Base-by-base conservation (phyloP, 192 early-diverging fungal species). In the Coemansia sp. region DNA sequence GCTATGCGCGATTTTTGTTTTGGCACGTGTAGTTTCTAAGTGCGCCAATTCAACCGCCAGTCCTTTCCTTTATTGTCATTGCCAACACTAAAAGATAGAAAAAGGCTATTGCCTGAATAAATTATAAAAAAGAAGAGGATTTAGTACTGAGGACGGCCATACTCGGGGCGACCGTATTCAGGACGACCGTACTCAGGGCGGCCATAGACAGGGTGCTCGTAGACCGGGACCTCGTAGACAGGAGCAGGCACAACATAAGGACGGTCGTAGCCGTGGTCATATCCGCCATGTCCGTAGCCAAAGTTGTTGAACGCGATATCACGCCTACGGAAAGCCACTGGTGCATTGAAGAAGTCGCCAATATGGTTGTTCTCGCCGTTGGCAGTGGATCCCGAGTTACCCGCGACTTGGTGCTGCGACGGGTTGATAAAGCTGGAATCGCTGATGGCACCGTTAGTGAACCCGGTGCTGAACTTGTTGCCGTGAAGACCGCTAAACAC, bases 361-460 rank as follows among this genome's bases (percentile, higher is more conserved):
- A 72, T 66, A 24, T 31, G 33, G 63, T 72, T 72, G 26, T 60
- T 60, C 53, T 61, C 50, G 59, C 70, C 70, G 28, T 72, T 72
- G 24, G 63, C 53, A 7, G 70, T 72, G 33, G 59, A 14, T 4
- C 70, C 70, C 10, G 40, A 24, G 63, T 72, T 72, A 11, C 70
- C 70, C 21, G 59, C 36, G 14, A 60, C 48, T 23, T 26, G 23
- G 57, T 36, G 55, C 34, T 60, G 24, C 6, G 59, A 56, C 13
- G 63, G 70, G 63, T 72, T 72, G 50, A 66, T 62, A 38, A 62
- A 43, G 70, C 68, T 77, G 62, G 60, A 68, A 60, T 71, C 66
- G 34, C 31, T 57, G 24, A 56, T 51, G 13, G 69, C 75, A 3
- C 42, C 23, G 70, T 77, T 77, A 9, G 69, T 65, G 2, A 65